Percentiles rank a stretch among this genome's conserved stretches.
These are phyloP conservation scores for Waltergamsia citrina DNA, from an alignment of 2,329 filamentous ascomycete genomes.

Conservation along the genomic window DNA sequence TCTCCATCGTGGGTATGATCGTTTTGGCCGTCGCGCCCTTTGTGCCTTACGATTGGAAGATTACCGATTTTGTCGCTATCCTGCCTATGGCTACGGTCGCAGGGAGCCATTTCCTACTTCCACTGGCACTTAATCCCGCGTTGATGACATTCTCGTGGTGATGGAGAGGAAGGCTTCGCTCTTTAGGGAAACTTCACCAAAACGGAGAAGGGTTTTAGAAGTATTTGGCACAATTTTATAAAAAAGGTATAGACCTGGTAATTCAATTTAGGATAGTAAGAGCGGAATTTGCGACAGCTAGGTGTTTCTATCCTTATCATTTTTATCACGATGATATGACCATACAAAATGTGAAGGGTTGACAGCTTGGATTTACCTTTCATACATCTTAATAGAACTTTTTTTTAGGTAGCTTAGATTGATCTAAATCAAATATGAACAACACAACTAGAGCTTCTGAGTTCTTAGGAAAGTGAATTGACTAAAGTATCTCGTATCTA, in stretches of 20 bases:
- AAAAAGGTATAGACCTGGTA: no score
- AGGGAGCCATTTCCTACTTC: slow-evolving; percentile 59
- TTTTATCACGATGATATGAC: slow-evolving; percentile 1
- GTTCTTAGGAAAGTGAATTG: no score
- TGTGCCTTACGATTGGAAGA: slow-evolving; percentile 55
- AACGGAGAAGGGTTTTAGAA: background rate
- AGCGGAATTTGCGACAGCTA: no score
- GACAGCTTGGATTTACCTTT: no score
- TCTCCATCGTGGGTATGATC: slow-evolving; percentile 53
- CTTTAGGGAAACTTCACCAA: background rate
- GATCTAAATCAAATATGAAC: no score
- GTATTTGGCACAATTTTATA: no score
- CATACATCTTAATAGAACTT: background rate
- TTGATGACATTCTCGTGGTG: slow-evolving; percentile 75
- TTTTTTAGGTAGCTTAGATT: no score
- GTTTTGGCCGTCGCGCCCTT: slow-evolving; percentile 54
- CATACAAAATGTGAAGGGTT: background rate
- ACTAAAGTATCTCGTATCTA: background rate
- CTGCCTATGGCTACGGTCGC: slow-evolving; percentile 66
- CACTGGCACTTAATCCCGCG: slow-evolving; percentile 67
- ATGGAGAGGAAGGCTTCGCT: no score
- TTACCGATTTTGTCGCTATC: slow-evolving; percentile 66
- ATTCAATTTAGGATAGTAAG: no score
- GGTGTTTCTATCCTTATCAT: background rate
- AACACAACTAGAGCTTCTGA: no score